A percentile compares a stretch with the other conserved stretches of the same genome.
Evolutionary conservation across 2,329 filamentous ascomycete genomes (phyloP).

Genomic region (Beauveria rudraprayagi): DNA sequence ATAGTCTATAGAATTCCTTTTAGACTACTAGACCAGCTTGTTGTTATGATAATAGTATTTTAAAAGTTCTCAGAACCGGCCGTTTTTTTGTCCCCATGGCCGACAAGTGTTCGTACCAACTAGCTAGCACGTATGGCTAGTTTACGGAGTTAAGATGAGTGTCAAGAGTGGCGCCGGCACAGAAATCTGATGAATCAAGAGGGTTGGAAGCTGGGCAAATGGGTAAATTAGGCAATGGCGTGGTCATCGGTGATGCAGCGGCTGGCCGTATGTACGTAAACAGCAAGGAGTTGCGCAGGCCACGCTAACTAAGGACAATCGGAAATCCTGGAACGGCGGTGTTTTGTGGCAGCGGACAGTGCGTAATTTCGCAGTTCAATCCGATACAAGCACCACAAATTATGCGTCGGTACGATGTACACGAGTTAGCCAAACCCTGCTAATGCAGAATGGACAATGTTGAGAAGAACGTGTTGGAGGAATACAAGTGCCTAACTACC

Average conservation of each 20-base stretch:
- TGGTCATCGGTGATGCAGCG: slow-evolving; percentile 1
- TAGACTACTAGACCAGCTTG: too few relatives aligned
- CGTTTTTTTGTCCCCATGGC: too few relatives aligned
- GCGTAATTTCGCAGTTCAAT: not conserved
- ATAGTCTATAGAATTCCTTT: too few relatives aligned
- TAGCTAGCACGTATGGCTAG: not conserved
- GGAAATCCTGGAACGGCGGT: not conserved
- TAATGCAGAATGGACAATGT: too few relatives aligned
- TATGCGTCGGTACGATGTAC: not conserved
- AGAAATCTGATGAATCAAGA: not conserved
- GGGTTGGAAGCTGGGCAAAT: not conserved
- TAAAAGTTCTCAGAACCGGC: too few relatives aligned
- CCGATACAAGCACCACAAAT: not conserved
- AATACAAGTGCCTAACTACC: not conserved
- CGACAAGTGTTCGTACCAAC: not conserved
- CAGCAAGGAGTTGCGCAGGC: not conserved
- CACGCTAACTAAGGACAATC: not conserved
- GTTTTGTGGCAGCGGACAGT: not conserved
- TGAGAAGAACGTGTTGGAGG: too few relatives aligned
- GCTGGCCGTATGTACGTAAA: not conserved
- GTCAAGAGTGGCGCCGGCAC: not conserved
- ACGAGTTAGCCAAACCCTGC: not conserved
- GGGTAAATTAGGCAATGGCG: not conserved
- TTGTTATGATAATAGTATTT: too few relatives aligned
- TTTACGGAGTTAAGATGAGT: not conserved